Percentiles rank a stretch among this genome's conserved stretches.
phyloP scores from a whole-genome alignment of 1,139 yeast species.

The Yamadazyma triangularis region DNA sequence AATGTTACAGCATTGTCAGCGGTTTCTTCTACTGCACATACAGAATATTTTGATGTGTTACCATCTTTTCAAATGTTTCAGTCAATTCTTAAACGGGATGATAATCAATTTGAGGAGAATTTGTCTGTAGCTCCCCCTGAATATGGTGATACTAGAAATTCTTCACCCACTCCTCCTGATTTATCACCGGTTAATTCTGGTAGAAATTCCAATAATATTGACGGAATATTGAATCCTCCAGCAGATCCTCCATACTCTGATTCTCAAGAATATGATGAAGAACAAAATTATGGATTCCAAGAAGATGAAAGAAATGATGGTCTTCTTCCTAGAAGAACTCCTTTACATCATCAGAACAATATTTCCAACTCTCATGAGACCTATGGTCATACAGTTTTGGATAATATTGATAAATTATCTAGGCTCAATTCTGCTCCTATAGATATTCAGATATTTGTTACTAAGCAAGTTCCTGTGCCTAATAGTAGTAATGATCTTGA shows the following conservation, averaged over 20 bases:
- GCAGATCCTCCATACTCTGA: not conserved
- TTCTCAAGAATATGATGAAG: conserved; percentile 12
- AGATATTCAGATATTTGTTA: conserved; percentile 40
- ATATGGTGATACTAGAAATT: conserved; percentile 32
- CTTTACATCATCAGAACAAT: conserved; percentile 4
- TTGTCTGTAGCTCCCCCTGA: conserved; percentile 34
- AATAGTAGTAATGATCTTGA: conserved; percentile 31
- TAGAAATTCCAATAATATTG: conserved; percentile 8
- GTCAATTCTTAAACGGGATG: conserved; percentile 47
- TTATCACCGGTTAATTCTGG: conserved; percentile 12
- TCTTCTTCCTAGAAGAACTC: conserved; percentile 6
- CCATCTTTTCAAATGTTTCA: conserved; percentile 66
- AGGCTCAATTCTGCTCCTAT: conserved; percentile 34
- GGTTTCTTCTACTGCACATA: conserved; percentile 27
- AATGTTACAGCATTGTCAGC: conserved; percentile 24
- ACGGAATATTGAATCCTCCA: conserved; percentile 11
- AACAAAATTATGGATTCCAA: conserved; percentile 20
- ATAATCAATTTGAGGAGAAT: conserved; percentile 38
- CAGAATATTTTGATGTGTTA: conserved; percentile 49
- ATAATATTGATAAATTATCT: conserved; percentile 39
- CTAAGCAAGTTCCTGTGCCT: conserved; percentile 39
- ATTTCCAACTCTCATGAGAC: conserved; percentile 14
- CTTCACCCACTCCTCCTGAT: conserved; percentile 23
- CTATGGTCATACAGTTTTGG: conserved; percentile 41
- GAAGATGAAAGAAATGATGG: conserved; percentile 17